A percentile compares a stretch with the other conserved stretches of the same genome.
phyloP scores from a whole-genome alignment of 148 eudicot genomes.

The Silene uniflora region DNA sequence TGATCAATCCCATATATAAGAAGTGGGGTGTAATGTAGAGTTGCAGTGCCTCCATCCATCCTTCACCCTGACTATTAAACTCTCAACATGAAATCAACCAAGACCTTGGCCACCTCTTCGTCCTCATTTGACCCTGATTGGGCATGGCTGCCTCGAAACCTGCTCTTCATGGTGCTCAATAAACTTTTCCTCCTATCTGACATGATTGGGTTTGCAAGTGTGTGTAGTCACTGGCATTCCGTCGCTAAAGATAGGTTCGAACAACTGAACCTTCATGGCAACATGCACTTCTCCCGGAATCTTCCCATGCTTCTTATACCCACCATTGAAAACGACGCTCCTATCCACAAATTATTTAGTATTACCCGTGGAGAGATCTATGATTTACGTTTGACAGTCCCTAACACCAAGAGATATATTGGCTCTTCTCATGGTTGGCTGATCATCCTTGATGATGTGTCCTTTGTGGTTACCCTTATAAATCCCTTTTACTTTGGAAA shows the following conservation, averaged over 20 bases:
- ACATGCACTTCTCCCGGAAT: conserved; percentile 4
- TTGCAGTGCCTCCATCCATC: neutral
- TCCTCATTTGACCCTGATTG: conserved; percentile 6
- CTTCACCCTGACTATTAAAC: neutral
- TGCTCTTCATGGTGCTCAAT: conserved; percentile 17
- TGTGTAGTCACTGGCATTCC: conserved; percentile 13
- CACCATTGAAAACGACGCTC: neutral
- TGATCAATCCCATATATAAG: conserved; percentile 6
- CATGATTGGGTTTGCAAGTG: conserved; percentile 11
- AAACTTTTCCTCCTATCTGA: conserved; percentile 17
- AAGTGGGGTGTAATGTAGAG: neutral
- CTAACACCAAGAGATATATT: conserved; percentile 15
- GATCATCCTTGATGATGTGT: conserved; percentile 16
- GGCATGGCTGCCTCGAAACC: conserved; percentile 11
- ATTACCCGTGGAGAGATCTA: conserved; percentile 1
- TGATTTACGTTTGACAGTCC: conserved; percentile 15
- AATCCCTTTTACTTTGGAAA: conserved; percentile 19
- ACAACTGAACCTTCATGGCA: conserved; percentile 8
- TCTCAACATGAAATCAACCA: conserved; percentile 11
- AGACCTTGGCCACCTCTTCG: neutral
- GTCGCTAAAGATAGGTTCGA: conserved; percentile 10
- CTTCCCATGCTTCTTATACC: conserved; percentile 15
- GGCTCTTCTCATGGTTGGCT: conserved; percentile 26
- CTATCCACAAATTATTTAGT: neutral
- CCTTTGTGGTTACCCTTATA: conserved; percentile 11